These are phyloP conservation scores for Aechmea fasciata DNA, from an alignment of 176 grass and related monocot species.

Conservation along the genomic window DNA sequence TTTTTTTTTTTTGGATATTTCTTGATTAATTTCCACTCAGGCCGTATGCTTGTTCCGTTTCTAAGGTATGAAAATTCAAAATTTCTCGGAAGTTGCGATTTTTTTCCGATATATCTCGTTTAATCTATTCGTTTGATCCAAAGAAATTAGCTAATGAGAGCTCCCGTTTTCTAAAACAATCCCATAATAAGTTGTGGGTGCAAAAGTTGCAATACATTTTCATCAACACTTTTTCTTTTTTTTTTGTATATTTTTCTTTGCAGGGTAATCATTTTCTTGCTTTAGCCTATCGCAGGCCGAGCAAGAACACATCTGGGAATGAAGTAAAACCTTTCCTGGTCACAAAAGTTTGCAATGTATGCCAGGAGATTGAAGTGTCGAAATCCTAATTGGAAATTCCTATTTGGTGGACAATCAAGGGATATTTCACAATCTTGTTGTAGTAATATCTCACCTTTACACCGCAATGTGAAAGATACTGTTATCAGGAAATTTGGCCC, in stretches of 20 bases:
- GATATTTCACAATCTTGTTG: constrained; percentile 4
- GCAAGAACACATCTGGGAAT: background rate
- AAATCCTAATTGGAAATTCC: background rate
- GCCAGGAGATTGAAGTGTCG: background rate
- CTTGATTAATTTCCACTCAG: too few species aligned
- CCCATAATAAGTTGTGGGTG: too few species aligned
- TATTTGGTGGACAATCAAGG: background rate
- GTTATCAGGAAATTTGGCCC: background rate
- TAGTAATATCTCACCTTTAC: background rate
- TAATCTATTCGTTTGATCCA: too few species aligned
- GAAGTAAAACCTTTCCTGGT: background rate
- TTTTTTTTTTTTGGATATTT: too few species aligned
- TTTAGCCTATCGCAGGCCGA: background rate
- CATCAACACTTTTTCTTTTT: too few species aligned
- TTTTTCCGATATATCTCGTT: too few species aligned
- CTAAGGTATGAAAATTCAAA: too few species aligned
- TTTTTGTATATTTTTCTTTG: background rate
- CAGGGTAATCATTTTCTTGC: background rate
- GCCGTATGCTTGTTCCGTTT: too few species aligned
- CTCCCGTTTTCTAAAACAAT: too few species aligned
- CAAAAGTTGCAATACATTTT: too few species aligned
- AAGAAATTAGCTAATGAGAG: too few species aligned
- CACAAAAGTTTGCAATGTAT: background rate
- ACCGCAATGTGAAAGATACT: background rate
- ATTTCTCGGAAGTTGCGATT: too few species aligned